Base-by-base conservation (phyloP, 225 moss, liverwort and hornwort genomes). In the Pleurozium schreberi region DNA sequence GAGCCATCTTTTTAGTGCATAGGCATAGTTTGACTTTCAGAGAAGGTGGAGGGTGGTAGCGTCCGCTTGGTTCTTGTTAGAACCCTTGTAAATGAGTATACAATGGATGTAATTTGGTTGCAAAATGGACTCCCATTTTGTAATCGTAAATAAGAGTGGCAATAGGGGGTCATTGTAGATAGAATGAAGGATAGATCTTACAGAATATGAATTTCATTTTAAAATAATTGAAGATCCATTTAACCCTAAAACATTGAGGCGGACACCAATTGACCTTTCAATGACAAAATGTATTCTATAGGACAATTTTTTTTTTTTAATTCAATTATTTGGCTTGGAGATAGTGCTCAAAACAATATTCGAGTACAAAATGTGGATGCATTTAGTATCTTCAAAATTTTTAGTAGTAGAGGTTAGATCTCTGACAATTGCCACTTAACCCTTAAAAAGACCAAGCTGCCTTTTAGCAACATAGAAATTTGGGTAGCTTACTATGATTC, bases 221-320 rank as follows among this genome's bases (percentile, higher is more conserved):
- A 6, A 12, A 49, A 19, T 18, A 19, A 49, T 19, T 1, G 3
- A 49, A 49, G 49, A 75, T 49, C 2, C 12, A 19, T 49, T 47
- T 74, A 40, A 74, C 3, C 18, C 0, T 74, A 0, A 47, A 31
- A 47, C 2, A 0, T 2, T 18, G 1, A 2, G 2, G 11, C 0
- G 0, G 3, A 1, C 10, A 10, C 28, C 45, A 73, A 73, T 69
- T 1, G 2, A 2, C 27, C 47, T 45, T 47, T 18, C 5, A 26
- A 30, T 18, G 31, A 31, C 10, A 47, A 30, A 47, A 47, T 74
- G 4, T 45, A 40, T n/a, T n/a, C n/a, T n/a, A n/a, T n/a, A n/a
- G n/a, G n/a, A n/a, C n/a, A n/a, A n/a, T n/a, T n/a, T n/a, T n/a
- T n/a, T n/a, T n/a, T n/a, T 70, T 27, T 28, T 17, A 12, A 71